phyloP scores from a whole-genome alignment of 2,329 filamentous ascomycete genomes.

The Colletotrichum kahawae region DNA sequence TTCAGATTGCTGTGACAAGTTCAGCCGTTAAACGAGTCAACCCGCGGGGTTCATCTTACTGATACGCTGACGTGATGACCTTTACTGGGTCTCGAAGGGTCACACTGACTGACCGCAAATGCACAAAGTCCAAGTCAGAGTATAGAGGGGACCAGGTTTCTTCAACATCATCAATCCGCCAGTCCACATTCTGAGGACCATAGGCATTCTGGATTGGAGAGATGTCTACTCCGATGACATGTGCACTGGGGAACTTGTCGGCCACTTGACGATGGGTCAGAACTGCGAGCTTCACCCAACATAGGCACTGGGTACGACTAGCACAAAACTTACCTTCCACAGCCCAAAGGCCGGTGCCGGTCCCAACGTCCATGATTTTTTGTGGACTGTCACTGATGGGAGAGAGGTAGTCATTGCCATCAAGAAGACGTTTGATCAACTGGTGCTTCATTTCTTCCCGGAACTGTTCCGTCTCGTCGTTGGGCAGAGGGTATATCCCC shows the following conservation, averaged over 20 bases:
- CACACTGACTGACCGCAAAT: constrained; percentile 55
- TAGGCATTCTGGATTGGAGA: constrained; percentile 48
- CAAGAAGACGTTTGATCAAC: constrained; percentile 52
- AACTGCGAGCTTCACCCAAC: neutral
- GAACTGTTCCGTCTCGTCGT: constrained; percentile 55
- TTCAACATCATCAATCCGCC: constrained; percentile 53
- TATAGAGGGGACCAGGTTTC: constrained; percentile 36
- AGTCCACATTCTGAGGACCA: constrained; percentile 63
- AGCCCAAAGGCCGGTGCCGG: constrained; percentile 61
- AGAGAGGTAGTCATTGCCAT: constrained; percentile 45
- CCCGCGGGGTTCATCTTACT: constrained; percentile 30
- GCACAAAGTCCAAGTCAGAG: constrained; percentile 55
- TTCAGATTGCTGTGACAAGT: constrained; percentile 32
- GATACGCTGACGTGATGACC: constrained; percentile 53
- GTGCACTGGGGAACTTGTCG: constrained; percentile 48
- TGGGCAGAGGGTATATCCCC: constrained; percentile 55
- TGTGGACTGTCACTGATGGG: constrained; percentile 50
- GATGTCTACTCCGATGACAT: constrained; percentile 50
- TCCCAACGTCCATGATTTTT: constrained; percentile 56
- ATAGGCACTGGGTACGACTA: neutral
- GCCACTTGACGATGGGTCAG: constrained; percentile 39
- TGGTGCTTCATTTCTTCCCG: constrained; percentile 55
- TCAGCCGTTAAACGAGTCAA: constrained; percentile 3
- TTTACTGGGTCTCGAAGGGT: constrained; percentile 55
- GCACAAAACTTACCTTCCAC: constrained; percentile 46